Base-by-base conservation (phyloP, 2,329 filamentous ascomycete species). In the Blastomyces percursus region DNA sequence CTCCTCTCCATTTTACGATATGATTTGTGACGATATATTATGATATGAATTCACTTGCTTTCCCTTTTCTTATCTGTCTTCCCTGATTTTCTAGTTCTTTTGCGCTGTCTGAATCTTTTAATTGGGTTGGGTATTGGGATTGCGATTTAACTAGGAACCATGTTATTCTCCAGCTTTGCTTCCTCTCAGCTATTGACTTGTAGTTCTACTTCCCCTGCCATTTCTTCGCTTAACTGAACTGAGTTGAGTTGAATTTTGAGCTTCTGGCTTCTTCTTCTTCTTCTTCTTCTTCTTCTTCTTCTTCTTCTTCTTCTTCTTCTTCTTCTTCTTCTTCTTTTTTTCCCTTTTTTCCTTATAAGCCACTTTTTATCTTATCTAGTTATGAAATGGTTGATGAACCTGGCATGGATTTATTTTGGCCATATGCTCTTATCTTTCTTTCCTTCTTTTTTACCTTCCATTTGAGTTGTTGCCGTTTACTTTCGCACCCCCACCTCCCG, bases 1-100 rank as follows among this genome's bases (percentile, higher is more conserved):
- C 19, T 58, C 46, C 46, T 40, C 50, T 51, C 30, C 6, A 19
- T 30, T 52, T 40, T 55, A 57, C 48, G 54, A 58, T 52, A n/a
- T 54, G 46, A 62, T 62, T 55, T 59, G 54, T 57, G 50, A 52
- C 51, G 61, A 57, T 58, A 46, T 58, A 58, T 51, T 51, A 57
- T 51, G 57, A 57, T 52, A 52, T 51, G 52, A 42, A 50, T 58
- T 51, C 6, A 19, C 38, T 24, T 51, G 27, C 40, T 40, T 61
- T 30, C 40, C 38, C 38, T 51, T 32, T 40, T 44, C 6, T 44
- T 52, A 2, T 14, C 58, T 57, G 51, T 50, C 42, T 55, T 35
- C 21, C 56, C 64, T 64, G 65, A 55, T n/a, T 12, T 56, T 40
- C 14, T 27, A 19, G 2, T 21, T 32, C 2, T 24, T 40, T 38